Evolutionary conservation across 352 stramenopile genomes (phyloP), one percentile per base, ranked within the genome.

Genomic region (Globisporangium uncinulatum): DNA sequence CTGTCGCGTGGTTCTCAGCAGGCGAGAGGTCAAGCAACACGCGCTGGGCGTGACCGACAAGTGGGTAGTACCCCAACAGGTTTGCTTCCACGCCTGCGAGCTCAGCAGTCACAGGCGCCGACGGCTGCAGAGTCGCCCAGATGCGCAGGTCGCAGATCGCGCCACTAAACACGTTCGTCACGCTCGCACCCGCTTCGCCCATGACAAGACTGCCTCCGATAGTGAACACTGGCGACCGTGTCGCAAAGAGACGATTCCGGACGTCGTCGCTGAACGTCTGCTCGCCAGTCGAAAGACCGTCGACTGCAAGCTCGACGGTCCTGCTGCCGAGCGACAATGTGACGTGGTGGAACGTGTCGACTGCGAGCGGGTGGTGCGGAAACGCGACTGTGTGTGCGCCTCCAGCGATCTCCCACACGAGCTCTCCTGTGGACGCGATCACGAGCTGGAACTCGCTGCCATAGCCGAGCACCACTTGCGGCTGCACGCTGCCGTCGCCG

Each of bases 1-100:
- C 69, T 3, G 67, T 85, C 10, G 83, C 83, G 45, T 95, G 85
- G 32, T 92, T 92, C 42, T 87, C 79, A 39, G 87, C 62, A 24
- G 73, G 74, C 3, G 81, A 89, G 14, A 76, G 21, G 62, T 95
- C 85, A 52, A 92, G 60, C 37, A 94, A 50, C 17, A 93, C 62
- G 10, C 81, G 70, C 55, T 85, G 74, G 0, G 69, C 73, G n/a
- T 76, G 57, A 3, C 85, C 78, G 36, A 83, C 78, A n/a, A 95
- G 57, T 8, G 83, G 83, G 41, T 87, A 89, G 50, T 95, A 93
- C 11, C 76, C 81, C 17, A 90, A 53, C 31, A 95, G 57, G 37
- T 78, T 65, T 0, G 46, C 53, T 79, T 75, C 70, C 61, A 56
- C 52, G 55, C 65, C 79, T 32, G 58, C 73, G 45, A 75, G 74